Evolutionary conservation across 441 rosid genomes (phyloP).

Genomic region (Macaranga tanarius): DNA sequence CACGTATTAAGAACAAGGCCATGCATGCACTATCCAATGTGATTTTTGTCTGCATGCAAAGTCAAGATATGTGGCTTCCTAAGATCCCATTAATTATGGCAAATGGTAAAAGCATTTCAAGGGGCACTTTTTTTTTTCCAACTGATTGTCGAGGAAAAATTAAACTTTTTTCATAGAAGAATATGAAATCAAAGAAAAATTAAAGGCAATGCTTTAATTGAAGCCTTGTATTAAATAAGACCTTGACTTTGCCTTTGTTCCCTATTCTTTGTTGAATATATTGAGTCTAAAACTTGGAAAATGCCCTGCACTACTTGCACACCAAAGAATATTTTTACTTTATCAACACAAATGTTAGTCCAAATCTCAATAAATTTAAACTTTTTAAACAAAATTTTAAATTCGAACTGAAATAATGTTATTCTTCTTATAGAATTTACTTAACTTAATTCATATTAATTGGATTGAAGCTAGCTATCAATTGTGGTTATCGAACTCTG

Average conservation of each 20-base stretch:
- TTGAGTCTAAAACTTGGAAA: background rate
- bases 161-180: too few relatives aligned
- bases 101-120: background rate
- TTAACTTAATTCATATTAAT: too few relatives aligned
- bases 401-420: too few relatives aligned
- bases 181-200: background rate
- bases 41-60: background rate
- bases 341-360: too few relatives aligned
- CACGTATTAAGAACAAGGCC: too few relatives aligned
- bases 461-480: too few relatives aligned
- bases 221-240: background rate
- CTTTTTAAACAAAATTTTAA: too few relatives aligned
- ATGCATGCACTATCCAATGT: background rate
- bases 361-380: too few relatives aligned
- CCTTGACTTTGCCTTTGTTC: background rate
- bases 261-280: background rate
- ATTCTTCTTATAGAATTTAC: too few relatives aligned
- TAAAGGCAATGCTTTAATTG: background rate
- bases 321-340: background rate
- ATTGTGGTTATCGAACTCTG: too few relatives aligned
- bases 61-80: slow-evolving; percentile 19
- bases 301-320: background rate
- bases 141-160: background rate
- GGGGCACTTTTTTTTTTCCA: background rate
- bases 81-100: background rate